Base-by-base conservation (phyloP, 1,284 basidiomycete genomes). In the Stereum hirsutum region DNA sequence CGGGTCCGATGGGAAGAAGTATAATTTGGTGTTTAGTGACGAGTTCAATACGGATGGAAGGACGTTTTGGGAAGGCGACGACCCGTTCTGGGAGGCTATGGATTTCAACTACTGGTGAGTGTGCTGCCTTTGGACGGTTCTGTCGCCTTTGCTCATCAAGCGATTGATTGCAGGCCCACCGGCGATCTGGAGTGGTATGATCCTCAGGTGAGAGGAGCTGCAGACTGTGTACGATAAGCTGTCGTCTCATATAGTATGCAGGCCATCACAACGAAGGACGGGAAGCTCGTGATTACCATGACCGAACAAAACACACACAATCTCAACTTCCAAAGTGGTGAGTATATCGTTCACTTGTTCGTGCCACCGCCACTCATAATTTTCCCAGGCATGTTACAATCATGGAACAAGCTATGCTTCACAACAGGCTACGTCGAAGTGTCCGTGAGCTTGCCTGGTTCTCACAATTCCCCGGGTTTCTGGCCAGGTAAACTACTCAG, bases 381-480 rank as follows among this genome's bases (percentile, higher is more conserved):
- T 15, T 34, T 33, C 15, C 41, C 49, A 78, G 82, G 80, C 25
- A 88, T 89, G 86, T 47, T 89, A 23, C 73, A 75, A 46, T 69
- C 77, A 5, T 95, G 92, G 92, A 95, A 94, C 64, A 89, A 92
- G 60, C 65, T 97, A 48, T 96, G 94, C 65, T 97, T 95, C 62
- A 95, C 85, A 3, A 90, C 89, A 0, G 94, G 92, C 1, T 92
- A 92, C 57, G 70, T 97, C 44, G 90, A 94, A 59, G 77, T 83
- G 14, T 72, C 74, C 12, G 60, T 94, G 17, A 89, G 83, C 54
- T 64, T 96, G 50, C 92, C 92, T n/a, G 92, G 92, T 2, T 65
- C 64, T 15, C 68, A 73, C 4, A 56, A 65, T 35, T 70, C 79
- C 3, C 75, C 83, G n/a, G 92, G 92, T 10, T 71, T 78, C 28